Conservation (phyloP, 345 rosid genomes). For the Gossypium turneri region DNA sequence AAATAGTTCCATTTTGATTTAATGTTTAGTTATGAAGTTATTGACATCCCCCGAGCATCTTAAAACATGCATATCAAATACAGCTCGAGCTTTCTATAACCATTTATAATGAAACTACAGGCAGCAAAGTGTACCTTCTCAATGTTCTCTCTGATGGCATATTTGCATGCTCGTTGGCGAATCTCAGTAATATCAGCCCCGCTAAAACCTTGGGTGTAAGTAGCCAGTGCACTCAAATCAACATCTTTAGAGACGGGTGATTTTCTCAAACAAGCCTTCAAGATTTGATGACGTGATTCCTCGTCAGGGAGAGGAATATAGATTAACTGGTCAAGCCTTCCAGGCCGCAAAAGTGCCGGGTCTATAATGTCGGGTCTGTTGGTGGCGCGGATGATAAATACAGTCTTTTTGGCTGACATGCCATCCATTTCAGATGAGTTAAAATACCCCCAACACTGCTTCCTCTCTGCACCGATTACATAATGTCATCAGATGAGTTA, state of each 20-base stretch:
- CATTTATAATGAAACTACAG: background rate
- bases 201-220: conserved; percentile 58
- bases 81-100: background rate
- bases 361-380: conserved; percentile 60
- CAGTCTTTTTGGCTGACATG: no score
- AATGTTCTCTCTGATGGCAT: conserved; percentile 65
- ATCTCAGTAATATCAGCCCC: conserved; percentile 44
- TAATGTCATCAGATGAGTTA: no score
- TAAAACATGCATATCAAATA: background rate
- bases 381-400: conserved; percentile 59
- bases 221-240: conserved; percentile 58
- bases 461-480: no score
- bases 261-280: no score
- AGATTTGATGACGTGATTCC: no score
- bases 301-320: conserved; percentile 57
- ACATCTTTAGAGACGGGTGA: conserved; percentile 48
- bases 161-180: conserved; percentile 64
- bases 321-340: conserved; percentile 64
- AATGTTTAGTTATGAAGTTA: conserved; percentile 4
- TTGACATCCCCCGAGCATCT: no score
- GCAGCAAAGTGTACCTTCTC: conserved; percentile 43
- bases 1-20: background rate
- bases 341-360: conserved; percentile 53
- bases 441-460: background rate
- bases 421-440: background rate